phyloP scores from a whole-genome alignment of 306 rosid species.

The Glycine tomentella region DNA sequence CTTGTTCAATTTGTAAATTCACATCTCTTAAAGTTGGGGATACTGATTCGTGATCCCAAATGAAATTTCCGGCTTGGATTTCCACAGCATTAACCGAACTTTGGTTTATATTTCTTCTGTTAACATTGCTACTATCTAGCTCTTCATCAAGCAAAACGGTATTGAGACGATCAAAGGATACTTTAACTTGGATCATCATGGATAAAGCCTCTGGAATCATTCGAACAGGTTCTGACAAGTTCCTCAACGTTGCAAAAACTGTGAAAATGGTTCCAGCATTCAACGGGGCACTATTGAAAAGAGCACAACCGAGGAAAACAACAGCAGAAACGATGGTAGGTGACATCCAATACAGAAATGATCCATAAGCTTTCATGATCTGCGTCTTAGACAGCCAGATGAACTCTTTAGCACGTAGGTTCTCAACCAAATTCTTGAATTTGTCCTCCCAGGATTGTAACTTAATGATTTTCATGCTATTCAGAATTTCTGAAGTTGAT shows the following conservation, averaged over 20 bases:
- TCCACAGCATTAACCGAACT: slow-evolving; percentile 48
- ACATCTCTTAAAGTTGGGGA: slow-evolving; percentile 61
- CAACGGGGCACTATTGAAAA: slow-evolving; percentile 66
- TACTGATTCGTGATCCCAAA: slow-evolving; percentile 67
- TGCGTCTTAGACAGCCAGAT: slow-evolving; percentile 65
- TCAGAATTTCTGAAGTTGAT: slow-evolving; percentile 79
- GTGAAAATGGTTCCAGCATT: slow-evolving; percentile 84
- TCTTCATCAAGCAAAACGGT: slow-evolving; percentile 71
- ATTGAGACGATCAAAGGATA: slow-evolving; percentile 72
- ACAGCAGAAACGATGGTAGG: slow-evolving; percentile 73
- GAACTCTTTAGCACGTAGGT: slow-evolving; percentile 64
- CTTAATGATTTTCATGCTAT: slow-evolving; percentile 81
- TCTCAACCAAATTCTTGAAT: slow-evolving; percentile 58
- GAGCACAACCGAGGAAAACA: slow-evolving; percentile 62
- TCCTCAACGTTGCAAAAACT: slow-evolving; percentile 68
- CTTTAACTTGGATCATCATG: slow-evolving; percentile 71
- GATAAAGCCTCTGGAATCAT: slow-evolving; percentile 81
- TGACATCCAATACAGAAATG: slow-evolving; percentile 74
- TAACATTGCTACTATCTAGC: slow-evolving; percentile 43
- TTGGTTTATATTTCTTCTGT: slow-evolving; percentile 29
- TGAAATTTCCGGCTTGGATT: slow-evolving; percentile 63
- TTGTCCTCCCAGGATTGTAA: slow-evolving; percentile 86
- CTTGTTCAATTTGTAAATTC: slow-evolving; percentile 55
- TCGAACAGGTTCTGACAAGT: slow-evolving; percentile 70
- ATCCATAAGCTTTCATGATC: slow-evolving; percentile 45